These are phyloP conservation scores for Rhodomyrtus psidioides DNA, from an alignment of 441 rosid species.

Conservation along the genomic window DNA sequence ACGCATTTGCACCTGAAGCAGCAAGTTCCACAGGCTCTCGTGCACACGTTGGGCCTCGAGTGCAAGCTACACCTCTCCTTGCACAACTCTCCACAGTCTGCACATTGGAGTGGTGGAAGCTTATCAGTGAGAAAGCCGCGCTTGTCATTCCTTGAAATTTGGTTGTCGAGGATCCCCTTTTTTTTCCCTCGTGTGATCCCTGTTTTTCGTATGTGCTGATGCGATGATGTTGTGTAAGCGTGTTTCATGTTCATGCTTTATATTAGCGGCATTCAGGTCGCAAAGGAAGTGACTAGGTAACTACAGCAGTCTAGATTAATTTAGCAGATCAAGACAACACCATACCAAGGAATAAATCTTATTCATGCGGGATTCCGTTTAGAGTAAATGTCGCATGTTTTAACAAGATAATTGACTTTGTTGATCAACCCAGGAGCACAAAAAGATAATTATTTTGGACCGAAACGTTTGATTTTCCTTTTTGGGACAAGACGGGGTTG, in stretches of 20 bases:
- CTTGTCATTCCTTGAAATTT: background rate
- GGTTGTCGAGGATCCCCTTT: background rate
- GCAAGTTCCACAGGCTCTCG: slow-evolving; percentile 35
- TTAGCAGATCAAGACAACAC: background rate
- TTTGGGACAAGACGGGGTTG: background rate
- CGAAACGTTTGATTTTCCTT: background rate
- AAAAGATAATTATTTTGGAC: background rate
- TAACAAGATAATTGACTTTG: background rate
- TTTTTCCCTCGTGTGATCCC: background rate
- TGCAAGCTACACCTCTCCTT: slow-evolving; percentile 25
- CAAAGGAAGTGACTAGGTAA: background rate
- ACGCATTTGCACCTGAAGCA: slow-evolving; percentile 41
- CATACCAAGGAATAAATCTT: background rate
- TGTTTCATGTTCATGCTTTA: background rate
- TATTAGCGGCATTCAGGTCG: background rate
- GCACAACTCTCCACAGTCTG: slow-evolving; percentile 27
- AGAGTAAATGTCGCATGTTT: background rate
- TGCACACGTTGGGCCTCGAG: slow-evolving; percentile 36
- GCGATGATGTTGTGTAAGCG: background rate
- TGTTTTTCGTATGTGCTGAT: background rate
- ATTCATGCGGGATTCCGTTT: background rate
- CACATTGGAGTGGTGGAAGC: background rate
- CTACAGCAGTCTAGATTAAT: background rate
- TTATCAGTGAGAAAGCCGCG: background rate
- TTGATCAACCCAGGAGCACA: background rate